These are phyloP conservation scores for Backusella tuberculispora DNA, from an alignment of 192 early-diverging fungal species.

Conservation along the genomic window DNA sequence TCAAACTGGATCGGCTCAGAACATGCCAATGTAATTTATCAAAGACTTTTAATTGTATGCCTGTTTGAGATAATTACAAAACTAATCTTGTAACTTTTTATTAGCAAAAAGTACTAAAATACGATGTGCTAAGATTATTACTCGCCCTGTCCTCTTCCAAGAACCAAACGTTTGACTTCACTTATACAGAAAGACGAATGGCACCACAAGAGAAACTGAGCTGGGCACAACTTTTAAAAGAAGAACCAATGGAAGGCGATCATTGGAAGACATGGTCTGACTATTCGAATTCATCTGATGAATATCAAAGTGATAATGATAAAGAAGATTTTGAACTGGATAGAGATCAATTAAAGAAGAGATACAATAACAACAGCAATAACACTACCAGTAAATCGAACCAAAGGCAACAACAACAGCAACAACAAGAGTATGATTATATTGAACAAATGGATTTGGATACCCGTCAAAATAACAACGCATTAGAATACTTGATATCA, in stretches of 20 bases:
- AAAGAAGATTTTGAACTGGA: conserved; percentile 26
- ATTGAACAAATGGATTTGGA: conserved; percentile 15
- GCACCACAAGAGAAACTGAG: conserved; percentile 1
- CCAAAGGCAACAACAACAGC: not conserved
- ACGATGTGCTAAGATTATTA: conserved; percentile 24
- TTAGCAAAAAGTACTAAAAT: conserved; percentile 24
- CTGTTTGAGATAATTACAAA: not conserved
- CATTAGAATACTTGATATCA: conserved; percentile 21
- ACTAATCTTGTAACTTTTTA: not conserved
- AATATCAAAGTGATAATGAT: conserved; percentile 27
- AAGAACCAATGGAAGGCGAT: conserved; percentile 41
- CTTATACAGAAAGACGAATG: not conserved
- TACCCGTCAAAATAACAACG: conserved; percentile 17
- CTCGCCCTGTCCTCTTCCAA: conserved; percentile 15
- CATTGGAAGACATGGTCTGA: conserved; percentile 40
- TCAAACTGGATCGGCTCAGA: conserved; percentile 7
- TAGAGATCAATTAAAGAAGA: not conserved
- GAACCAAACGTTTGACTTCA: not conserved
- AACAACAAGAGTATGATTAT: conserved; percentile 2
- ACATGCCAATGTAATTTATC: not conserved
- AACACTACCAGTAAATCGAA: no score
- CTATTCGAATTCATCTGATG: not conserved
- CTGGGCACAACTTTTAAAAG: conserved; percentile 36
- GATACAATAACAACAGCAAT: not conserved
- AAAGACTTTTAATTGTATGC: not conserved